phyloP scores from a whole-genome alignment of 1,284 basidiomycete genomes.

The Coniferiporia weirii region DNA sequence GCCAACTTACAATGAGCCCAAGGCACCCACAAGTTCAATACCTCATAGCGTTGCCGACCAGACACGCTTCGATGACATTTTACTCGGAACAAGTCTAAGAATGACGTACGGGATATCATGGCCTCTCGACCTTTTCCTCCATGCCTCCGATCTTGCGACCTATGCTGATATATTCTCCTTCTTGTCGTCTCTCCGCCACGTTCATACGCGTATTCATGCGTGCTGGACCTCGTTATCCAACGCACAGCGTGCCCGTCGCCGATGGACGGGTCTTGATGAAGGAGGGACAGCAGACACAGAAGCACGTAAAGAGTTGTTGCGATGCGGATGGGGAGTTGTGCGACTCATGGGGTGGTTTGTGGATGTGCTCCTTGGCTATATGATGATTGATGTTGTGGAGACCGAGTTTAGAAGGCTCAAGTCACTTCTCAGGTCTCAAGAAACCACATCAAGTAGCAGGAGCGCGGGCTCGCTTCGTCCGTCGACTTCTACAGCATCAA shows the following conservation, averaged over 20 bases:
- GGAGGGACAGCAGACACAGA: constrained; percentile 77
- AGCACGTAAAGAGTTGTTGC: constrained; percentile 55
- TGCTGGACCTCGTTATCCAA: constrained; percentile 84
- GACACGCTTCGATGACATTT: constrained; percentile 62
- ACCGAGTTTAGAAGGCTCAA: constrained; percentile 73
- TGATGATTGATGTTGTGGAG: constrained; percentile 88
- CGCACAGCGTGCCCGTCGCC: constrained; percentile 71
- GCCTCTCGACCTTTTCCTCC: constrained; percentile 88
- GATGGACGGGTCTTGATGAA: constrained; percentile 83
- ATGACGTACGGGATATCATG: constrained; percentile 71
- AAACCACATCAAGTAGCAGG: background rate
- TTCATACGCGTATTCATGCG: constrained; percentile 71
- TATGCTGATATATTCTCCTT: constrained; percentile 81
- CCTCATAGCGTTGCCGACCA: constrained; percentile 32
- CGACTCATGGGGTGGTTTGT: constrained; percentile 89
- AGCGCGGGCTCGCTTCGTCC: constrained; percentile 1
- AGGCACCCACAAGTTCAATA: constrained; percentile 29
- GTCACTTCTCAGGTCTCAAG: constrained; percentile 38
- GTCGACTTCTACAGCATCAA: background rate
- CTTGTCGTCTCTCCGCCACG: constrained; percentile 77
- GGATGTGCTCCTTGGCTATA: constrained; percentile 74
- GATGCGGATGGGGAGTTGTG: constrained; percentile 82
- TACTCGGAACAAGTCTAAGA: constrained; percentile 73
- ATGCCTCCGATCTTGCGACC: constrained; percentile 64
- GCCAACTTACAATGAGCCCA: constrained; percentile 50